Conservation (phyloP, 345 rosid species). For the Anastatica hierochuntica region DNA sequence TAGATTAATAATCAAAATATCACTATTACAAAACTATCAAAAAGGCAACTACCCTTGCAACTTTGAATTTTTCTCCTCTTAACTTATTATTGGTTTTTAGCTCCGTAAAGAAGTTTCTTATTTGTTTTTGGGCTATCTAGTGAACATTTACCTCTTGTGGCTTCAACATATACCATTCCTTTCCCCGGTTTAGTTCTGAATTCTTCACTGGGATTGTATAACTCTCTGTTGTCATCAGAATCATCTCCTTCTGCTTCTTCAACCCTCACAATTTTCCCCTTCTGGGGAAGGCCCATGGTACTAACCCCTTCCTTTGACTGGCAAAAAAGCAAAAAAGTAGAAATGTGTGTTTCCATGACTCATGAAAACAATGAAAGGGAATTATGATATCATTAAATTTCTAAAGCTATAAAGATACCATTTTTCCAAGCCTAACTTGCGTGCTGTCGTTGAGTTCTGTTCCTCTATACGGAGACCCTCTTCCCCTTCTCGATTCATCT, state of each 20-base stretch:
- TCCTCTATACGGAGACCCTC: constrained; percentile 8
- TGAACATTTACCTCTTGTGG: constrained; percentile 32
- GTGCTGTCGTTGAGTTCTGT: constrained; percentile 17
- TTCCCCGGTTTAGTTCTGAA: constrained; percentile 25
- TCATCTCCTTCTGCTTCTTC: constrained; percentile 33
- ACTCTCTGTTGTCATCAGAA: constrained; percentile 65
- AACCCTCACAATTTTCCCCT: constrained; percentile 43
- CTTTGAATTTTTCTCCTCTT: neutral
- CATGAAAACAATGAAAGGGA: neutral
- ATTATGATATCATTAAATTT: neutral
- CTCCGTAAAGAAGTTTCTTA: constrained; percentile 48
- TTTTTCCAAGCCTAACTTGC: constrained; percentile 24
- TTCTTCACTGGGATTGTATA: constrained; percentile 71
- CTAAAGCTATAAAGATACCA: constrained; percentile 34
- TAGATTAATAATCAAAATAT: neutral
- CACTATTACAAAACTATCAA: constrained; percentile 7
- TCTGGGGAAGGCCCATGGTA: constrained; percentile 43
- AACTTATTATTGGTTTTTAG: constrained; percentile 14
- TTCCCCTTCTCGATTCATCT: constrained; percentile 11
- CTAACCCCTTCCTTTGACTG: constrained; percentile 51
- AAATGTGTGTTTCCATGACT: neutral
- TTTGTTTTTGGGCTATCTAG: constrained; percentile 31
- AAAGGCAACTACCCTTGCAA: neutral
- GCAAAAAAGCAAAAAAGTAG: constrained; percentile 10
- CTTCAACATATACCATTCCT: constrained; percentile 31